Percentiles rank a stretch among this genome's conserved stretches.
These are phyloP conservation scores for Candida ponderosae DNA, from an alignment of 805 yeast species.

Conservation along the genomic window DNA sequence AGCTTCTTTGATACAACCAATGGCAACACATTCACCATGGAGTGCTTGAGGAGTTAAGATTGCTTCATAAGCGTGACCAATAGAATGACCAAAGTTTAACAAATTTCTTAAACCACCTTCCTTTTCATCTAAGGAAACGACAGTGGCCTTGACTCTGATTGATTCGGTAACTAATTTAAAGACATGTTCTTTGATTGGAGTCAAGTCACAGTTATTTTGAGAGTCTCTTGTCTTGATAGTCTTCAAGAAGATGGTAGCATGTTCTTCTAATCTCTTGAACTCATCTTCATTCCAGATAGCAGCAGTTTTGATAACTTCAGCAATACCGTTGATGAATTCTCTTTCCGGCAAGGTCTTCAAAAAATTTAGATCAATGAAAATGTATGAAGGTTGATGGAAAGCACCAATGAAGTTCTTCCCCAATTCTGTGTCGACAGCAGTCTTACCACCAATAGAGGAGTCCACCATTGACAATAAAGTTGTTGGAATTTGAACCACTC, in stretches of 20 bases:
- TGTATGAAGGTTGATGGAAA: slow-evolving; percentile 91
- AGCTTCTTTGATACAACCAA: slow-evolving; percentile 92
- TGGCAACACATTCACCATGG: slow-evolving; percentile 99
- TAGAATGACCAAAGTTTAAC: slow-evolving; percentile 92
- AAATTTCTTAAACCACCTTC: slow-evolving; percentile 91
- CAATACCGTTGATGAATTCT: slow-evolving; percentile 97
- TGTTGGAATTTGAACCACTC: slow-evolving; percentile 91
- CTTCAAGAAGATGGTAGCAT: slow-evolving; percentile 61
- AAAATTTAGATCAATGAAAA: slow-evolving; percentile 83
- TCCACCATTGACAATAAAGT: slow-evolving; percentile 95
- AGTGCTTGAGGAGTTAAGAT: slow-evolving; percentile 90
- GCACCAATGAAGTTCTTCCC: slow-evolving; percentile 97
- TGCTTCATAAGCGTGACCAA: slow-evolving; percentile 99
- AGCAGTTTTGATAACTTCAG: slow-evolving; percentile 96
- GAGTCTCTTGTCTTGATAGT: slow-evolving; percentile 49
- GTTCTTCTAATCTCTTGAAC: slow-evolving; percentile 73
- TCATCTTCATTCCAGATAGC: slow-evolving; percentile 95
- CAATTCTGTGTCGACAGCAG: slow-evolving; percentile 93
- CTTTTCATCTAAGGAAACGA: slow-evolving; percentile 88
- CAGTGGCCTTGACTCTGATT: slow-evolving; percentile 85
- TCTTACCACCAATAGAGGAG: slow-evolving; percentile 96
- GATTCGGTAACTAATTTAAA: slow-evolving; percentile 78
- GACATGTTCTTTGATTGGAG: slow-evolving; percentile 64
- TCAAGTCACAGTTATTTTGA: slow-evolving; percentile 50
- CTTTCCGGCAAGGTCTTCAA: slow-evolving; percentile 83